Base-by-base conservation (phyloP, 108 stramenopile species). In the Discostella stelligeroides region DNA sequence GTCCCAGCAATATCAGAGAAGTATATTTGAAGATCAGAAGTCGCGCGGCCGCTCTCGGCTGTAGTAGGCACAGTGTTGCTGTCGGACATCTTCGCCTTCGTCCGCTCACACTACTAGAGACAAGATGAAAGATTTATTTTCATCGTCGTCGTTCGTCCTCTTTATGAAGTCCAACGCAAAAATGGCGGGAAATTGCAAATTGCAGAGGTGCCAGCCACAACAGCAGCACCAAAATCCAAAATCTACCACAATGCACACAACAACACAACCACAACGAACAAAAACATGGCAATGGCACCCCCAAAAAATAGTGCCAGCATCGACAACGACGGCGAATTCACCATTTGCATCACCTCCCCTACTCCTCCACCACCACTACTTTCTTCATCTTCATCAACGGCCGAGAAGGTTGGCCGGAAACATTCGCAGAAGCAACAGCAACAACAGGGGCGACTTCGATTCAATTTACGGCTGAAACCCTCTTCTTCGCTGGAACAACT, bases 341-440 rank as follows among this genome's bases (percentile, higher is more conserved):
- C 67, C 43, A 73, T 80, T 25, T 71, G 79, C 30, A 51, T 80
- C 55, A 68, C 71, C 45, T 71, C 71, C 34, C 61, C 53, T 2
- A 25, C 72, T 8, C 79, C 79, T 10, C 66, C 78, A 17, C 59
- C 57, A 2, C 17, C 53, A 8, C 28, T 60, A 10, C 49, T 45
- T 18, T 20, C 42, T 24, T 1, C 24, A 47, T 41, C 60, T 4
- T 28, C 50, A 2, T 20, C 66, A 24, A 15, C 27, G 30, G 53
- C 51, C 53, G 54, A 67, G 37, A 50, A 45, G 43, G 40, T 14
- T 21, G 40, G 23, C 6, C 60, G 28, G 11, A 14, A 45, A 17
- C 62, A 41, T 5, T 47, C 0, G 29, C 61, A 55, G 54, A 39
- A 25, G 37, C 34, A 5, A 53, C 28, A n/a, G 4, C 73, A 48